Conservation (phyloP, 2,329 filamentous ascomycete species). For the Aaosphaeria arxii region DNA sequence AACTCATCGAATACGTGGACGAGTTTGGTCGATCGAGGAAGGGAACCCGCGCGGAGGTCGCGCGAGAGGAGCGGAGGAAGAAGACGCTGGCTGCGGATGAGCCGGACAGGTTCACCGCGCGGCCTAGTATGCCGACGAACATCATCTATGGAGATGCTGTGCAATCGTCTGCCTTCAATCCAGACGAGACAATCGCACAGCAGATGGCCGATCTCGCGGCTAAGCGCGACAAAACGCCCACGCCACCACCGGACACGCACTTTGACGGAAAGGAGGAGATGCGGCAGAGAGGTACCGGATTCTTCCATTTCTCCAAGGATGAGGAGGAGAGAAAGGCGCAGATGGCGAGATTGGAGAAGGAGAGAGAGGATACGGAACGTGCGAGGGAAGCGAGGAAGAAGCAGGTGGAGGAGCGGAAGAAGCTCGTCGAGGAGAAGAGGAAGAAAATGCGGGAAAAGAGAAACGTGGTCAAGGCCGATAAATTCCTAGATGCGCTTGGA, state of each 20-base stretch:
- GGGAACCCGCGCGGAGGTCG: constrained; percentile 68
- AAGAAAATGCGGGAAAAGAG: constrained; percentile 60
- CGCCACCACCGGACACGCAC: constrained; percentile 76
- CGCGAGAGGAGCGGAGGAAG: constrained; percentile 59
- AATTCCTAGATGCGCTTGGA: constrained; percentile 60
- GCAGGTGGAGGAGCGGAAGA: constrained; percentile 54
- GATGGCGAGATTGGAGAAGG: constrained; percentile 70
- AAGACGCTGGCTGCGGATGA: constrained; percentile 58
- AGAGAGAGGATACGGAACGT: constrained; percentile 66
- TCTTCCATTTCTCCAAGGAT: constrained; percentile 84
- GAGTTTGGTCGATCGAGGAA: constrained; percentile 84
- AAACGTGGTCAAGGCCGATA: constrained; percentile 65
- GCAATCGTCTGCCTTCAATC: constrained; percentile 79
- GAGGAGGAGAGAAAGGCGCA: constrained; percentile 64
- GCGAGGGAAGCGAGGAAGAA: constrained; percentile 56
- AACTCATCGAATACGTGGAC: constrained; percentile 82
- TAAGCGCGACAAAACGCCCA: constrained; percentile 74
- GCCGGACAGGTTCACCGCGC: constrained; percentile 66
- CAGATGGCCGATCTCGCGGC: constrained; percentile 76
- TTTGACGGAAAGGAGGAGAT: constrained; percentile 86
- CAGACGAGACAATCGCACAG: constrained; percentile 60
- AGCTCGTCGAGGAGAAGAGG: constrained; percentile 55
- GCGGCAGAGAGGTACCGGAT: constrained; percentile 82
- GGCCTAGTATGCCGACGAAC: constrained; percentile 63
- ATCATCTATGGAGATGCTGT: constrained; percentile 85